Conservation (phyloP, 352 stramenopile genomes). For the Pythium plurisporium region DNA sequence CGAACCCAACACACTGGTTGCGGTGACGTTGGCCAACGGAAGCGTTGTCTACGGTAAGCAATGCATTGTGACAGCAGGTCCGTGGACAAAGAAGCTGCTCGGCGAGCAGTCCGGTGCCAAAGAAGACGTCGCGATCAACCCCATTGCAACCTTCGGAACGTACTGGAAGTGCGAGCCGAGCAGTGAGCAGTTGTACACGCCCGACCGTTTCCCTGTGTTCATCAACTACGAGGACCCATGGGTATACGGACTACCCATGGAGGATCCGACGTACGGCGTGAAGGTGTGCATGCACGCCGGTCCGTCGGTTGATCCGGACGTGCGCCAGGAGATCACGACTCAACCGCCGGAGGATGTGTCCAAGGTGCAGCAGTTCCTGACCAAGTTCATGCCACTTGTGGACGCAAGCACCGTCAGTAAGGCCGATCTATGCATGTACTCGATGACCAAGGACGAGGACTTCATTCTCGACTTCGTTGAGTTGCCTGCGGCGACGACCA, state of each 20-base stretch:
- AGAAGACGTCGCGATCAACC: constrained; percentile 42
- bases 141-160: constrained; percentile 59
- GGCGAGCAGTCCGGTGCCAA: constrained; percentile 1
- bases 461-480: constrained; percentile 69
- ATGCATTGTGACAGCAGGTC: constrained; percentile 56
- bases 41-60: constrained; percentile 24
- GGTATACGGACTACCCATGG: constrained; percentile 53
- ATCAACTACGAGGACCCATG: constrained; percentile 54
- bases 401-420: constrained; percentile 35
- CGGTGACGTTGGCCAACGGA: constrained; percentile 31
- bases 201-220: constrained; percentile 55
- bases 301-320: constrained; percentile 39
- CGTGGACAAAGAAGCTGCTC: constrained; percentile 49
- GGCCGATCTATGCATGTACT: constrained; percentile 80
- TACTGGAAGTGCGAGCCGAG: constrained; percentile 43
- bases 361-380: constrained; percentile 34
- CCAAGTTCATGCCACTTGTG: constrained; percentile 45
- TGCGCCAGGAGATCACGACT: constrained; percentile 26
- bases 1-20: constrained; percentile 11
- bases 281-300: constrained; percentile 74
- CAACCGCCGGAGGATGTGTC: constrained; percentile 26
- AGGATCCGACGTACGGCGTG: constrained; percentile 39
- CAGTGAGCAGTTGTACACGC: constrained; percentile 35
- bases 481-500: not conserved
- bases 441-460: constrained; percentile 68